These are phyloP conservation scores for Aspergillus carlsbadensis DNA, from an alignment of 495 filamentous ascomycete species.

Conservation along the genomic window DNA sequence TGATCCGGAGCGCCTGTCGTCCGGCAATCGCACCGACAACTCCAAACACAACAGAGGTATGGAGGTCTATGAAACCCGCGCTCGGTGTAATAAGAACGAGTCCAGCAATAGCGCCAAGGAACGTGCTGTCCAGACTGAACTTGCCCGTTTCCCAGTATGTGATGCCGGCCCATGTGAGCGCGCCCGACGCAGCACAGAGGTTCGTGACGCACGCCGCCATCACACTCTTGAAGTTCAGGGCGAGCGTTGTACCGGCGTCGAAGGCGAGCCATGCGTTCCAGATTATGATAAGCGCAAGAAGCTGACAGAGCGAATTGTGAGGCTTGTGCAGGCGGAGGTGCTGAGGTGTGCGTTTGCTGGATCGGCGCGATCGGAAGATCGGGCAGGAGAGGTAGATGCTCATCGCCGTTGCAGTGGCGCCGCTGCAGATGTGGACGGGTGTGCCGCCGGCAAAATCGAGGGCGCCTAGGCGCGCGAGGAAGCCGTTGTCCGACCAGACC, in stretches of 20 bases:
- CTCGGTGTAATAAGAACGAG: slow-evolving; percentile 51
- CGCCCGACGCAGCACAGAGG: slow-evolving; percentile 45
- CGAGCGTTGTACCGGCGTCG: slow-evolving; percentile 51
- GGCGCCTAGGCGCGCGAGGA: slow-evolving; percentile 34
- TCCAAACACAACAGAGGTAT: slow-evolving; percentile 45
- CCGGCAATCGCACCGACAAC: slow-evolving; percentile 41
- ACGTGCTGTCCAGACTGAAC: slow-evolving; percentile 48
- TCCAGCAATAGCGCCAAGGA: slow-evolving; percentile 50
- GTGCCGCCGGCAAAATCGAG: slow-evolving; percentile 49
- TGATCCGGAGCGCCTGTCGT: slow-evolving; percentile 47
- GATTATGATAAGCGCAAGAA: slow-evolving; percentile 51
- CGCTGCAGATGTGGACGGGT: slow-evolving; percentile 47
- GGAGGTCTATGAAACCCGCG: slow-evolving; percentile 45
- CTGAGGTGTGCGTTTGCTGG: slow-evolving; percentile 33
- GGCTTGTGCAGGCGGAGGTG: slow-evolving; percentile 47
- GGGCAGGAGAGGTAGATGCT: slow-evolving; percentile 45
- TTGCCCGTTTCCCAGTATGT: slow-evolving; percentile 45
- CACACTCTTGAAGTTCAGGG: slow-evolving; percentile 43
- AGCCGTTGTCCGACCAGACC: slow-evolving; percentile 44
- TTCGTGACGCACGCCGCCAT: slow-evolving; percentile 52
- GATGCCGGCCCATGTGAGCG: slow-evolving; percentile 47
- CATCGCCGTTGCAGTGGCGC: slow-evolving; percentile 42
- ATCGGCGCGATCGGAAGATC: slow-evolving; percentile 38
- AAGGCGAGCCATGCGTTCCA: slow-evolving; percentile 58
- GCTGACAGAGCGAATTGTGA: slow-evolving; percentile 47